Evolutionary conservation across 176 grass and related monocot genomes (phyloP).

Genomic region (Tillandsia leiboldiana): DNA sequence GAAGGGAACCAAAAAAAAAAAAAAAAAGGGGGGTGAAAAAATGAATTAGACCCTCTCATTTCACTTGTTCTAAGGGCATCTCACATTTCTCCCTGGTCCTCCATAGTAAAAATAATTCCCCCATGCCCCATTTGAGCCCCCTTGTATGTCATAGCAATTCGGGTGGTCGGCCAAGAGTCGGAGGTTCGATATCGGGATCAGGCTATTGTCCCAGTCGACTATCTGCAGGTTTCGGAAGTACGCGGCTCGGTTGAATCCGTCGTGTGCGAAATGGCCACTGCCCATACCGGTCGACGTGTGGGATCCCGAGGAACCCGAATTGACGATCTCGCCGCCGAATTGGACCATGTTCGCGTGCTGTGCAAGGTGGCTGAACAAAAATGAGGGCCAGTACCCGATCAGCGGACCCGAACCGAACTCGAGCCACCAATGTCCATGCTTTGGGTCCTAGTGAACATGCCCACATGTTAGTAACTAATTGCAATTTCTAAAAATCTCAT

Average conservation of each 20-base stretch:
- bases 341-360: constrained; percentile 80
- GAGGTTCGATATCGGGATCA: constrained; percentile 47
- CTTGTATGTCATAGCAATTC: constrained; percentile 48
- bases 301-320: constrained; percentile 33
- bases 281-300: constrained; percentile 86
- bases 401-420: constrained; percentile 55
- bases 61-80: constrained; percentile 11
- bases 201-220: constrained; percentile 80
- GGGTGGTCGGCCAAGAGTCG: constrained; percentile 66
- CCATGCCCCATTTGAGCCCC: constrained; percentile 40
- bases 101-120: constrained; percentile 85
- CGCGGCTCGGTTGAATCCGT: constrained; percentile 43
- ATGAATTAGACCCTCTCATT: not conserved
- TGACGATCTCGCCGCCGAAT: constrained; percentile 82
- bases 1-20: not conserved
- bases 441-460: constrained; percentile 40
- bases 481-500: not conserved
- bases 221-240: constrained; percentile 88
- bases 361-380: constrained; percentile 56
- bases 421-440: constrained; percentile 76
- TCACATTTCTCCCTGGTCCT: constrained; percentile 53
- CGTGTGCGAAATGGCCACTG: constrained; percentile 47
- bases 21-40: not conserved
- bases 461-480: not conserved
- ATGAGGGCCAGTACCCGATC: constrained; percentile 74